phyloP scores from a whole-genome alignment of 805 yeast genomes.

The Candida morakotiae region DNA sequence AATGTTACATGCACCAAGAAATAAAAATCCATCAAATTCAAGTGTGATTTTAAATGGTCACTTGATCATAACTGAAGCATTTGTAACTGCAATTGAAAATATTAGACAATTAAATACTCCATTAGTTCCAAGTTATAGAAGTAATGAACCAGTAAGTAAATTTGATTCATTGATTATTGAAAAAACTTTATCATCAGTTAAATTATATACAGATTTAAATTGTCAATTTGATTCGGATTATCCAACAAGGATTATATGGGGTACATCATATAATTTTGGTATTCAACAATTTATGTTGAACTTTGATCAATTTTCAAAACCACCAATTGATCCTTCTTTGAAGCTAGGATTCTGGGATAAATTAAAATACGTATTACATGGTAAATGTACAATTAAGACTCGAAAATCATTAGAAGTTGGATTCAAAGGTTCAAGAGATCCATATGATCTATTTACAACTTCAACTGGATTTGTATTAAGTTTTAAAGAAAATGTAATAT shows the following conservation, averaged over 20 bases:
- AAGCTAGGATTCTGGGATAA: conserved; percentile 94
- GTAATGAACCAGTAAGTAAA: conserved; percentile 7
- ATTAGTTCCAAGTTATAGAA: conserved; percentile 5
- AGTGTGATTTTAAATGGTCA: conserved; percentile 51
- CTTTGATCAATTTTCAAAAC: conserved; percentile 82
- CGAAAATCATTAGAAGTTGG: conserved; percentile 51
- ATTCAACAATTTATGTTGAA: conserved; percentile 74
- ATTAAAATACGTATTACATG: conserved; percentile 71
- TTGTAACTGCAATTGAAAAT: conserved; percentile 46
- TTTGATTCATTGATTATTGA: conserved; percentile 61
- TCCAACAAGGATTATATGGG: conserved; percentile 77
- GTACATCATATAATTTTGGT: conserved; percentile 78
- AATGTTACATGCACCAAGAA: conserved; percentile 63
- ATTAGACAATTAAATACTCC: conserved; percentile 62
- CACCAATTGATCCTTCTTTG: conserved; percentile 82
- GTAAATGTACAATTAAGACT: conserved; percentile 49
- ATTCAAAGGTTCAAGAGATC: conserved; percentile 74
- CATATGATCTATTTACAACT: conserved; percentile 63
- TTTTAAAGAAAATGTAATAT: conserved; percentile 59
- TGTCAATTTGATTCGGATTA: conserved; percentile 50
- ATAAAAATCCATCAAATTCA: conserved; percentile 16
- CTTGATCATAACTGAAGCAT: conserved; percentile 64
- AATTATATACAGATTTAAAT: conserved; percentile 59
- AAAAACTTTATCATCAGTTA: conserved; percentile 72
- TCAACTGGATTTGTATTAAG: conserved; percentile 76